phyloP scores from a whole-genome alignment of 345 rosid species.

The Excoecaria agallocha region DNA sequence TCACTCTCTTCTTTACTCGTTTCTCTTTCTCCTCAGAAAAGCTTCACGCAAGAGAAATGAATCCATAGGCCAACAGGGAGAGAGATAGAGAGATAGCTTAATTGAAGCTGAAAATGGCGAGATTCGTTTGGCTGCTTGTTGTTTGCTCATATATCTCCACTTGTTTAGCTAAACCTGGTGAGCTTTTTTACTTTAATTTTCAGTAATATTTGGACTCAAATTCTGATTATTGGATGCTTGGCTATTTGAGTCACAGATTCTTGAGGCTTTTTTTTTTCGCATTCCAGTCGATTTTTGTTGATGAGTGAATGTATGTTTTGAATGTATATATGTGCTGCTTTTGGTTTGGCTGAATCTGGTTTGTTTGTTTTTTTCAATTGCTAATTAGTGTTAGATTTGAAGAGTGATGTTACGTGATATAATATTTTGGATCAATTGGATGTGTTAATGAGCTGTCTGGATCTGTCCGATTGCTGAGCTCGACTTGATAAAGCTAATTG shows the following conservation, averaged over 20 bases:
- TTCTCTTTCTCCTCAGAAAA: background rate
- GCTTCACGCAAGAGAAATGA: background rate
- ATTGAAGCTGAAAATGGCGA: conserved; percentile 14
- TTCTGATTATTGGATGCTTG: background rate
- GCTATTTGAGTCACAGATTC: background rate
- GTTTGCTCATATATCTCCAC: conserved; percentile 16
- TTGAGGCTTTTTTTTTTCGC: background rate
- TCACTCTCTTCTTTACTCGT: background rate
- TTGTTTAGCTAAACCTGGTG: conserved; percentile 21
- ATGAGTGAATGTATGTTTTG: background rate
- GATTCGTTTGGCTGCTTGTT: conserved; percentile 7
- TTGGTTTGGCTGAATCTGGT: background rate
- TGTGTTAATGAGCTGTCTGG: background rate
- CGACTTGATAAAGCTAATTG: background rate
- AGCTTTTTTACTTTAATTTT: background rate
- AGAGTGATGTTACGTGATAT: background rate
- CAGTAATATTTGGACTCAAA: background rate
- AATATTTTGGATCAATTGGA: background rate
- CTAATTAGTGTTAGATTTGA: background rate
- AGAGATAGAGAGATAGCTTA: background rate
- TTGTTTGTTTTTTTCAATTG: background rate
- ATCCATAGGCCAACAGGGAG: background rate
- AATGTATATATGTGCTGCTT: background rate
- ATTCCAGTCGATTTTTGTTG: background rate
- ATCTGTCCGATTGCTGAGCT: conserved; percentile 2